Conservation (phyloP, 805 yeast species). For the Brettanomyces custersianus region DNA sequence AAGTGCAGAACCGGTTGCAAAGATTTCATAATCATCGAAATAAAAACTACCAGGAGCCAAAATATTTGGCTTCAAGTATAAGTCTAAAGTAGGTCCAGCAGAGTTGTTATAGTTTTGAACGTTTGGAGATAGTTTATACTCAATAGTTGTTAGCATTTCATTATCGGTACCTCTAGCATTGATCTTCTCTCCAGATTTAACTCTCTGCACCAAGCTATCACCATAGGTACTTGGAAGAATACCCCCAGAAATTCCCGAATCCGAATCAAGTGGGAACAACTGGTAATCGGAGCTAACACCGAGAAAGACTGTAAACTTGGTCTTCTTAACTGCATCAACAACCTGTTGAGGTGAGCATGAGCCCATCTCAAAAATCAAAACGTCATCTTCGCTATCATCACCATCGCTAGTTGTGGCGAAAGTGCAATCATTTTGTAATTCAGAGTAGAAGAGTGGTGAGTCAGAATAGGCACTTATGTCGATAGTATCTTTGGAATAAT, state of each 20-base stretch:
- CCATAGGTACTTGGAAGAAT: slow-evolving; percentile 1
- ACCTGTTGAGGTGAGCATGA: slow-evolving; percentile 1
- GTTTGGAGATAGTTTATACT: not conserved
- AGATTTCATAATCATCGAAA: too few relatives aligned
- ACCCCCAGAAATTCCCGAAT: slow-evolving; percentile 1
- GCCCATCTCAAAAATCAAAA: slow-evolving; percentile 3
- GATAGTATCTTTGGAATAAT: not conserved
- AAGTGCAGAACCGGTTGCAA: too few relatives aligned
- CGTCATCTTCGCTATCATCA: too few relatives aligned
- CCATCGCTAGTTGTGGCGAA: too few relatives aligned
- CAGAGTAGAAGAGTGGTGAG: too few relatives aligned
- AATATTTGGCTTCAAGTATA: slow-evolving; percentile 2
- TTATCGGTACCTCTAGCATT: not conserved
- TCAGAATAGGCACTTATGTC: not conserved
- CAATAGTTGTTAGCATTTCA: not conserved
- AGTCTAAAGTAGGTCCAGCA: slow-evolving; percentile 6
- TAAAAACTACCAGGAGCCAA: too few relatives aligned
- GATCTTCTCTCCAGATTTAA: slow-evolving; percentile 2
- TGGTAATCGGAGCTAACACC: slow-evolving; percentile 3
- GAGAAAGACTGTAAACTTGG: slow-evolving; percentile 5
- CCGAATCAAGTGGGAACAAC: not conserved
- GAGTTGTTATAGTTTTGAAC: slow-evolving; percentile 3
- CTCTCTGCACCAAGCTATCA: not conserved
- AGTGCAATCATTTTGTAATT: too few relatives aligned
- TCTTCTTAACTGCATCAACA: not conserved